Base-by-base conservation (phyloP, 2,329 filamentous ascomycete species). In the Fusarium subtropicale region DNA sequence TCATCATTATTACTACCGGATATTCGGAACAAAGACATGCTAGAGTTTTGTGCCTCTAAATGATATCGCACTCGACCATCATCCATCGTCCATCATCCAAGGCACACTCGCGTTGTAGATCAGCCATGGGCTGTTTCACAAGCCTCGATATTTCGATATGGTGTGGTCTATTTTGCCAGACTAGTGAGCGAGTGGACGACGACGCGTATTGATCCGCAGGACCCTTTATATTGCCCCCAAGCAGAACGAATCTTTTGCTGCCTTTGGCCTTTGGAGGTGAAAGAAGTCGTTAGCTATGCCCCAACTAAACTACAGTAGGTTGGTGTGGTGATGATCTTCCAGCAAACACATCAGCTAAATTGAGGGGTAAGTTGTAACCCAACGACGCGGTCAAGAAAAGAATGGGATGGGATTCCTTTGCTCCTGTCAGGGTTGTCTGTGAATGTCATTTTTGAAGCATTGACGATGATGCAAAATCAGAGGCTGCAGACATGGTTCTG, bases 281-380 rank as follows among this genome's bases (percentile, higher is more conserved):
- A 36, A 26, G 16, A 41, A 30, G 34, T 41, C 39, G 60, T 56
- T 69, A 44, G 60, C 51, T 66, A 44, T 57, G 38, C 22, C 58
- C 42, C 33, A 58, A 54, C 51, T 58, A 66, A 54, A 45, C 22
- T 45, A 44, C 41, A 44, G 41, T 44, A 56, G 56, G 54, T 60
- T 47, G 63, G 67, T 67, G 62, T 64, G 67, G 54, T 71, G 67
- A 71, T 71, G 67, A 69, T 69, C 67, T 55, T n/a, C 31, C 36
- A 50, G 50, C 28, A 51, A 47, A 61, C 50, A 36, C 61, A 55
- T 54, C 51, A 59, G 13, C 47, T 56, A 46, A 46, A 45, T 24
- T 58, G 66, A 69, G 66, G 66, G 66, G 66, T 68, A 64, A 54
- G 18, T 50, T 24, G 33, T 13, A 13, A 28, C 42, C 38, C 39